Conservation (phyloP, 805 yeast genomes). For the Yamadazyma laniorum region DNA sequence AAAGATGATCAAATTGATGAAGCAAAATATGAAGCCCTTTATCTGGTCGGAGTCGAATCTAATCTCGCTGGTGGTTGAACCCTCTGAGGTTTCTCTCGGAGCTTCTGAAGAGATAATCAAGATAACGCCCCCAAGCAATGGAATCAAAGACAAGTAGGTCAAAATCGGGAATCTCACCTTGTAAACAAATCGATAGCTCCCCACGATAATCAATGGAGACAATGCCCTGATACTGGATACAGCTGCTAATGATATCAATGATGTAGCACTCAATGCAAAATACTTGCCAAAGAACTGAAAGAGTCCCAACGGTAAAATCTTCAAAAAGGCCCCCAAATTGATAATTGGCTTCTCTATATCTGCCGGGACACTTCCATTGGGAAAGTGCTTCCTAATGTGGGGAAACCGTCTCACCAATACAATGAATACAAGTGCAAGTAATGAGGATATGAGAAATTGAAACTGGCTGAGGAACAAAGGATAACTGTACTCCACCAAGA, state of each 20-base stretch:
- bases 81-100: not conserved
- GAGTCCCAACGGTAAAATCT: constrained; percentile 59
- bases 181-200: constrained; percentile 53
- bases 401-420: constrained; percentile 31
- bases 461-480: constrained; percentile 66
- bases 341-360: constrained; percentile 23
- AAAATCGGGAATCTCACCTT: constrained; percentile 47
- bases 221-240: constrained; percentile 70
- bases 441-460: constrained; percentile 55
- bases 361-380: constrained; percentile 53
- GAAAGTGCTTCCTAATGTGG: constrained; percentile 38
- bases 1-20: constrained; percentile 67
- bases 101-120: constrained; percentile 42
- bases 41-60: constrained; percentile 33
- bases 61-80: not conserved
- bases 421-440: constrained; percentile 41
- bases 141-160: constrained; percentile 52
- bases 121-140: constrained; percentile 53
- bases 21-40: constrained; percentile 67
- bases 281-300: constrained; percentile 66
- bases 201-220: constrained; percentile 59
- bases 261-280: constrained; percentile 62
- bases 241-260: constrained; percentile 64
- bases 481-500: constrained; percentile 53
- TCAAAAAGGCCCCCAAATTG: constrained; percentile 35